Conservation (phyloP, 768 basidiomycete genomes). For the Leccinellum albellum region DNA sequence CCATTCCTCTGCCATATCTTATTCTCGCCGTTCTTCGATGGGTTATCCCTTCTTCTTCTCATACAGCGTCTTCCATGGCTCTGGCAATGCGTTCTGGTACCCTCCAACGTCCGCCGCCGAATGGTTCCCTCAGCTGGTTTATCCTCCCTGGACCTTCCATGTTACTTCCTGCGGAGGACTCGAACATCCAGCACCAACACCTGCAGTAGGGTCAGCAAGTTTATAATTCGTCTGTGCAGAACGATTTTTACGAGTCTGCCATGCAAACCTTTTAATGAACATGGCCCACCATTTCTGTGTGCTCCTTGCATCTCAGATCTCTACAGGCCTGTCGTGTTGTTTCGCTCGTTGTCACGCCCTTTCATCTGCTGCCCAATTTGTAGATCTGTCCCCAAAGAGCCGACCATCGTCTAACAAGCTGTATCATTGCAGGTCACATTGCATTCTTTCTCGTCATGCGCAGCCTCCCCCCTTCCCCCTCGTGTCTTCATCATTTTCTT, state of each 20-base stretch:
- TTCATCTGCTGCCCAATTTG: slow-evolving; percentile 6
- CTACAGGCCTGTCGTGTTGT: slow-evolving; percentile 1
- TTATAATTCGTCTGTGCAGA: slow-evolving; percentile 15
- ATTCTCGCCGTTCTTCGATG: slow-evolving; percentile 61
- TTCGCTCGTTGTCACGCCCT: background rate
- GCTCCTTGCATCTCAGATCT: too few species aligned
- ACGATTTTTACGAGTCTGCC: slow-evolving; percentile 34
- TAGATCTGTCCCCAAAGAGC: slow-evolving; percentile 20
- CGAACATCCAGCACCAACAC: slow-evolving; percentile 17
- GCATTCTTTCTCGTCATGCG: slow-evolving; percentile 5
- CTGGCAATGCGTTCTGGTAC: slow-evolving; percentile 67
- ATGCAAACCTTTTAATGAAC: slow-evolving; percentile 33
- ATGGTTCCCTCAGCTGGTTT: slow-evolving; percentile 55
- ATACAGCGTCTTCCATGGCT: slow-evolving; percentile 50
- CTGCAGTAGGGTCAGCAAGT: slow-evolving; percentile 21
- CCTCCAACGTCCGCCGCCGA: slow-evolving; percentile 67
- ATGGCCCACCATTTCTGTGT: background rate
- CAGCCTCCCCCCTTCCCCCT: background rate
- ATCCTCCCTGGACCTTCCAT: slow-evolving; percentile 74
- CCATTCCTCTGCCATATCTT: slow-evolving; percentile 51
- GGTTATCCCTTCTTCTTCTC: slow-evolving; percentile 61
- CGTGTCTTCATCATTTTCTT: background rate
- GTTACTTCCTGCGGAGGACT: slow-evolving; percentile 42
- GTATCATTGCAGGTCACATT: slow-evolving; percentile 19
- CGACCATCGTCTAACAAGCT: slow-evolving; percentile 1